phyloP scores from a whole-genome alignment of 2,329 filamentous ascomycete genomes.

The Aspergillus sp. region DNA sequence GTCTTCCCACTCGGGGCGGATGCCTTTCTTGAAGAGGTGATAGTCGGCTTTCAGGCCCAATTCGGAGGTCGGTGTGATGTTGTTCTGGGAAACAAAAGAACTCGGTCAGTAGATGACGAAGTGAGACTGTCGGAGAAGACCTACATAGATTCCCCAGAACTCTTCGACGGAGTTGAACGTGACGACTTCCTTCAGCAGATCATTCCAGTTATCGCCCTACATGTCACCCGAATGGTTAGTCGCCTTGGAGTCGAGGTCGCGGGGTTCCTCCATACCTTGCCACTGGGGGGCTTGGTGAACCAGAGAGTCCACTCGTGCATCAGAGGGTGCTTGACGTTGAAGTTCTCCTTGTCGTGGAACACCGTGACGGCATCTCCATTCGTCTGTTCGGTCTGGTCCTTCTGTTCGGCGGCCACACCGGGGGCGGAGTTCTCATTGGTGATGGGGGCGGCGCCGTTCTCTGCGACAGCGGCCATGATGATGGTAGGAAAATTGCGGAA shows the following conservation, averaged over 20 bases:
- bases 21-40: conserved; percentile 97
- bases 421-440: conserved; percentile 57
- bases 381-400: conserved; percentile 29
- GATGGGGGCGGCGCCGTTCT: conserved; percentile 34
- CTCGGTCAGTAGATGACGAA: conserved; percentile 10
- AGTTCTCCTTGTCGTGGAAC: conserved; percentile 98
- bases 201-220: conserved; percentile 97
- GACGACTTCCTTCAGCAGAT: conserved; percentile 96
- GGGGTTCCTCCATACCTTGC: conserved; percentile 65
- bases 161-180: conserved; percentile 98
- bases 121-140: conserved; percentile 36
- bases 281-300: conserved; percentile 97
- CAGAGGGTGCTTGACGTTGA: conserved; percentile 98
- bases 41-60: conserved; percentile 98
- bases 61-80: conserved; percentile 93
- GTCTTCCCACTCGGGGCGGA: conserved; percentile 98
- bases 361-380: conserved; percentile 75
- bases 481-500: conserved; percentile 5
- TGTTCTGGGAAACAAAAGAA: conserved; percentile 68
- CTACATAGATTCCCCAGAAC: conserved; percentile 98
- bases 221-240: conserved; percentile 8
- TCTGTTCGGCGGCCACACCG: conserved; percentile 46
- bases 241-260: background rate
- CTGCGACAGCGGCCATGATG: conserved; percentile 39
- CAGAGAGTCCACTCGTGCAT: conserved; percentile 98